Evolutionary conservation across 1,139 yeast genomes (phyloP).

Genomic region (Scheffersomyces illinoinensis): DNA sequence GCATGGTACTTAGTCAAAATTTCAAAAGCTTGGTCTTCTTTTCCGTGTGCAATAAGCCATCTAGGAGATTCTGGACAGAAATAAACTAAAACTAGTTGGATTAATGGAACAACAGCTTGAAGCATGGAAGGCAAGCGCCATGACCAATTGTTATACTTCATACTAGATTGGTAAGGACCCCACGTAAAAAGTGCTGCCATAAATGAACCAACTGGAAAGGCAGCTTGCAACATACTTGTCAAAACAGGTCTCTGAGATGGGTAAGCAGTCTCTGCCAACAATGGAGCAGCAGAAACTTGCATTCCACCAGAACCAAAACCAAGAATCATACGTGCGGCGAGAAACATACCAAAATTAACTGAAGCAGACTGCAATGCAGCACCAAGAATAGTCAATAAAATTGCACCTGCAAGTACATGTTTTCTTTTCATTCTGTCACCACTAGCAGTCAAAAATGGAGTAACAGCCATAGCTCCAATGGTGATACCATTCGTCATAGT

Average conservation of each 20-base stretch:
- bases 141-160: constrained; percentile 13
- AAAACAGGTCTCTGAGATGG: constrained; percentile 28
- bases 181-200: constrained; percentile 25
- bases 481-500: constrained; percentile 16
- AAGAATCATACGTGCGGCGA: constrained; percentile 46
- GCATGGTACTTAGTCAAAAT: constrained; percentile 2
- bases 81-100: constrained; percentile 16
- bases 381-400: constrained; percentile 32
- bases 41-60: constrained; percentile 14
- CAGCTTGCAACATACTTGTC: constrained; percentile 12
- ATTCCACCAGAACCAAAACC: constrained; percentile 42
- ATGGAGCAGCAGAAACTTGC: constrained; percentile 30
- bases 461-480: constrained; percentile 10
- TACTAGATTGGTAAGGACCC: constrained; percentile 9
- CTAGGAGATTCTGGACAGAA: constrained; percentile 28
- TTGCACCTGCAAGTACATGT: constrained; percentile 12
- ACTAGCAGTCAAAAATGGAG: neutral
- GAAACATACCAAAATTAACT: constrained; percentile 40
- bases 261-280: constrained; percentile 38
- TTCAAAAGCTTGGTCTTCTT: constrained; percentile 1
- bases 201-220: constrained; percentile 25
- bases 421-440: neutral
- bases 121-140: constrained; percentile 30
- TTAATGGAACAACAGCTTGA: constrained; percentile 22
- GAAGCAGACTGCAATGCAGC: constrained; percentile 37